These are phyloP conservation scores for Globisporangium ultimum DNA, from an alignment of 352 stramenopile species.

Conservation along the genomic window DNA sequence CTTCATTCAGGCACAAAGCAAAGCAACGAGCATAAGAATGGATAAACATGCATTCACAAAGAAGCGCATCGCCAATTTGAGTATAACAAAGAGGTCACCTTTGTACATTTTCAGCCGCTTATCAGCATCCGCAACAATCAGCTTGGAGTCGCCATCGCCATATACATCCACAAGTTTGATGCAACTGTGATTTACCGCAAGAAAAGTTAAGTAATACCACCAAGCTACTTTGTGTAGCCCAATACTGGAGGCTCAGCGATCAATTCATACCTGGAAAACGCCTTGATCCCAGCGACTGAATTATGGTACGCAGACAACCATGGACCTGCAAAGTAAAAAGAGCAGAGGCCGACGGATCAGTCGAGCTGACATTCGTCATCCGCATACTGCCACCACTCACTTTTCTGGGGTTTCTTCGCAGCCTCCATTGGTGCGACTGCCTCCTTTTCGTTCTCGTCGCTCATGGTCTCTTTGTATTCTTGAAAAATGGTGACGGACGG, in stretches of 20 bases:
- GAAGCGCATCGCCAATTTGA: no score
- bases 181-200: slow-evolving; percentile 25
- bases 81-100: slow-evolving; percentile 22
- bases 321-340: slow-evolving; percentile 31
- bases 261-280: slow-evolving; percentile 41
- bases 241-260: neutral
- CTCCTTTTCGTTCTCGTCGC: slow-evolving; percentile 12
- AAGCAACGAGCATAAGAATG: no score
- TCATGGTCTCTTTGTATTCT: neutral
- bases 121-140: slow-evolving; percentile 78
- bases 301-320: slow-evolving; percentile 90
- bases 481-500: neutral
- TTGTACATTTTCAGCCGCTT: slow-evolving; percentile 88
- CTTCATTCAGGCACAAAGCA: slow-evolving; percentile 6
- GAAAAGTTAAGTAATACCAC: neutral
- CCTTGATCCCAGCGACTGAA: slow-evolving; percentile 86
- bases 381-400: slow-evolving; percentile 1
- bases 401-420: slow-evolving; percentile 16
- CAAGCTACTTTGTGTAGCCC: neutral
- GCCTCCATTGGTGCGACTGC: neutral
- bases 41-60: neutral
- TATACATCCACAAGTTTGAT: slow-evolving; percentile 81
- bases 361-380: neutral
- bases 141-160: slow-evolving; percentile 77
- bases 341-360: neutral